Base-by-base conservation (phyloP, 2,329 filamentous ascomycete genomes). In the Fusarium udum region DNA sequence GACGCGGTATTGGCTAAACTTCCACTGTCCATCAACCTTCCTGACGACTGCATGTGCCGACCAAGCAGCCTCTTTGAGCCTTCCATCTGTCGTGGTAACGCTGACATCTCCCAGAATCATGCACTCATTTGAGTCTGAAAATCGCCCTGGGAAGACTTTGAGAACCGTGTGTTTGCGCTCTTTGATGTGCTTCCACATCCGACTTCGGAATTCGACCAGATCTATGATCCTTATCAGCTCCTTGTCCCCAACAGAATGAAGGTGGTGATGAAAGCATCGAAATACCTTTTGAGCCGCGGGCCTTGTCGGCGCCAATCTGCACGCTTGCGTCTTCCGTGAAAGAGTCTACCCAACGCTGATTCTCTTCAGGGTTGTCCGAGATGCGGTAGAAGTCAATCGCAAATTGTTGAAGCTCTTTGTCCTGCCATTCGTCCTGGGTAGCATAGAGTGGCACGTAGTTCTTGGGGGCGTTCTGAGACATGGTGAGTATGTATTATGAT, bases 141-240 rank as follows among this genome's bases (percentile, higher is more conserved):
- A 85, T 8, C 67, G 67, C 2, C 78, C 84, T 24, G 84, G 83
- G 63, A 86, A 86, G 13, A 85, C 82, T 73, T 84, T 84, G 36
- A 73, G 73, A 32, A 85, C 80, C 5, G 74, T 81, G 76, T 87
- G 85, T 65, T 77, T 83, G 43, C 85, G 79, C 42, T 80, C 78
- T 62, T 77, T 73, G 26, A 86, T 81, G 26, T 75, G 71, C 18
- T 83, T 79, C 84, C 85, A 86, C 85, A 87, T 87, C 31, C 80
- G 77, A 24, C 71, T 69, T 40, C 86, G 81, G 34, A 87, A 71
- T 45, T 76, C 75, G 8, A 80, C 80, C 53, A 87, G 84, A 43
- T 84, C 85, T 87, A 55, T 40, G 20, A 12, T 34, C 20, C 18
- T 53, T 49, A 37, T 75, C 58, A 67, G 62, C 39, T 40, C 32